Base-by-base conservation (phyloP, 2,329 filamentous ascomycete species). In the Diaporthe sp. region DNA sequence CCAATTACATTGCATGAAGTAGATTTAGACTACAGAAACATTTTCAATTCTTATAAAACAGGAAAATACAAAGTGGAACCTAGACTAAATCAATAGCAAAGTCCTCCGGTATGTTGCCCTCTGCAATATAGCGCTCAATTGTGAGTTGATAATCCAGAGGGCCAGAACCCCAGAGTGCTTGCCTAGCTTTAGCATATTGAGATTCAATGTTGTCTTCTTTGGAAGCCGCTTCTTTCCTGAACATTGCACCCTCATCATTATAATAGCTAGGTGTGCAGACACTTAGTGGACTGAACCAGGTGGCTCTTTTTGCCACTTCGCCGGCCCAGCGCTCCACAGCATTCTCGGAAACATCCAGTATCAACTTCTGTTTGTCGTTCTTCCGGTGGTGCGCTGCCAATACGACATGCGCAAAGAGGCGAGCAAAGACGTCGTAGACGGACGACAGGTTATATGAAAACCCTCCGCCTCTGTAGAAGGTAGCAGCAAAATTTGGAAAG, bases 181-280 rank as follows among this genome's bases (percentile, higher is more conserved):
- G 55, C 13, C 33, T 58, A 10, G 33, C 33, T 58, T 15, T 58
- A 22, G 19, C 19, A 9, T 22, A 35, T 0, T 35, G n/a, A 5
- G 33, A 8, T 22, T 13, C 15, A 13, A 10, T 30, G 8, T 35
- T 10, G 9, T 13, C 54, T 35, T 0, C 30, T 12, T 57, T 57
- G 8, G 28, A 6, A 7, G 28, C 22, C 8, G 0, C 7, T 2
- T 35, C 54, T 9, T 58, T 58, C 30, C 55, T 12, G 30, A 58
- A 58, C 15, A 3, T n/a, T 6, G 0, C 4, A 2, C 55, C 30
- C 55, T 58, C 55, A 6, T 33, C 28, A 5, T 8, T 58, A 1
- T 58, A 58, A 2, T 38, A 58, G 55, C 55, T 30, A 57, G 55
- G 55, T n/a, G 55, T 58, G 55, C 55, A 58, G 19, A 58, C 9